Evolutionary conservation across 345 rosid genomes (phyloP).

Genomic region (Aegle marmelos): DNA sequence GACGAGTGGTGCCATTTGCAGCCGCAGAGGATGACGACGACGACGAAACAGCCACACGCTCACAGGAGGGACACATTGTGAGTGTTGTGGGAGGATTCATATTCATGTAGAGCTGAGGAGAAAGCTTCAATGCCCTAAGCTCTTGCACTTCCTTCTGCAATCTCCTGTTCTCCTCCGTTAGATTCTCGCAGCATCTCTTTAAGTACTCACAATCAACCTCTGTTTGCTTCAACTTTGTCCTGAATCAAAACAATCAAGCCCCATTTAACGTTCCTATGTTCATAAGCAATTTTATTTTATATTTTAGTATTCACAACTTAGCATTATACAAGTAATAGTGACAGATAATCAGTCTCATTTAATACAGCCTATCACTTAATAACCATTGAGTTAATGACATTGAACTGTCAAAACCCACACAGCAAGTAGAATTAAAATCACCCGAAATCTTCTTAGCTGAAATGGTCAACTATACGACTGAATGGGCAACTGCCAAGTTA

Average conservation of each 20-base stretch:
- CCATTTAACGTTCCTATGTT: background rate
- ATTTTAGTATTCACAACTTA: background rate
- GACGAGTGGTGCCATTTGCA: conserved; percentile 8
- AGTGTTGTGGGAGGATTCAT: conserved; percentile 91
- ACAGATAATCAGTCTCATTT: background rate
- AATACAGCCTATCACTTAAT: background rate
- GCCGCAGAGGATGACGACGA: conserved; percentile 29
- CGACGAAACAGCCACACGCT: conserved; percentile 57
- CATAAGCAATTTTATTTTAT: background rate
- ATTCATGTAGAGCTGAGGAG: conserved; percentile 80
- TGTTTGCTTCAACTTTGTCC: conserved; percentile 91
- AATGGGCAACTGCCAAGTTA: no score
- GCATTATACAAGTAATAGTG: background rate
- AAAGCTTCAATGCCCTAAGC: conserved; percentile 76
- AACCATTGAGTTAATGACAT: background rate
- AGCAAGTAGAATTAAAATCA: conserved; percentile 20
- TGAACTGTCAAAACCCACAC: no score
- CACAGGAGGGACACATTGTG: conserved; percentile 89
- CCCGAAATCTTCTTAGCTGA: conserved; percentile 20
- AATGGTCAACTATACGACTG: conserved; percentile 31
- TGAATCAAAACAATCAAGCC: conserved; percentile 13
- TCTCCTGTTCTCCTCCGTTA: conserved; percentile 71
- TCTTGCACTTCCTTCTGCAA: conserved; percentile 84
- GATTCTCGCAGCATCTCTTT: conserved; percentile 73
- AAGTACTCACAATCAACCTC: conserved; percentile 86